Evolutionary conservation across 768 basidiomycete genomes (phyloP), one percentile per base, ranked within the genome.

Genomic region (Lyophyllum semitale): DNA sequence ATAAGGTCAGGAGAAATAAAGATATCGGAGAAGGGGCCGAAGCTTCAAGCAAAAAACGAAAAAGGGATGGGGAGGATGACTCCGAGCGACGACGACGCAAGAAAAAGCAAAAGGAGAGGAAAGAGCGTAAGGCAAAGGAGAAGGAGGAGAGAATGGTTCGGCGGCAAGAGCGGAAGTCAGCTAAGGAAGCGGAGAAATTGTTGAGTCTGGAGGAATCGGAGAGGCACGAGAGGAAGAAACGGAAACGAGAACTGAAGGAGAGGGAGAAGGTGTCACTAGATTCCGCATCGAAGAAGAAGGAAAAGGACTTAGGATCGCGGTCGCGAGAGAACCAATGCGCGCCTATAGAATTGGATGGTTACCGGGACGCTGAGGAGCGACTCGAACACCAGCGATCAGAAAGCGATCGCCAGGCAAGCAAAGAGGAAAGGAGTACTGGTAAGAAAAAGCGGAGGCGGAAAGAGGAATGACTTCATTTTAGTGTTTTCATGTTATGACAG

Each of bases 131-230:
- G 53, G 60, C 29, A 32, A 51, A 61, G 53, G 64, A 53, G 53
- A 56, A 60, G 54, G 58, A 64, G 55, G 60, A 59, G 54, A 62
- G 57, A 56, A 51, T 42, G 54, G 55, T 55, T 50, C 54, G 55
- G 51, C 50, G 54, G 49, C 48, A 40, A 52, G 62, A 52, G 33
- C 37, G 48, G 46, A 59, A 61, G 51, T 53, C 29, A 26, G 56
- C 54, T 54, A 57, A 40, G 53, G 41, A 57, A 51, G 48, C n/a
- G n/a, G n/a, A n/a, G n/a, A n/a, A n/a, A n/a, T n/a, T n/a, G n/a
- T n/a, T n/a, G n/a, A n/a, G n/a, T n/a, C n/a, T n/a, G n/a, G n/a
- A n/a, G n/a, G n/a, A n/a, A n/a, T n/a, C n/a, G n/a, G n/a, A n/a
- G n/a, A n/a, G n/a, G n/a, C n/a, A n/a, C n/a, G n/a, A n/a, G n/a